Conservation (phyloP, 805 yeast species). For the Wickerhamiella sorbophila region DNA sequence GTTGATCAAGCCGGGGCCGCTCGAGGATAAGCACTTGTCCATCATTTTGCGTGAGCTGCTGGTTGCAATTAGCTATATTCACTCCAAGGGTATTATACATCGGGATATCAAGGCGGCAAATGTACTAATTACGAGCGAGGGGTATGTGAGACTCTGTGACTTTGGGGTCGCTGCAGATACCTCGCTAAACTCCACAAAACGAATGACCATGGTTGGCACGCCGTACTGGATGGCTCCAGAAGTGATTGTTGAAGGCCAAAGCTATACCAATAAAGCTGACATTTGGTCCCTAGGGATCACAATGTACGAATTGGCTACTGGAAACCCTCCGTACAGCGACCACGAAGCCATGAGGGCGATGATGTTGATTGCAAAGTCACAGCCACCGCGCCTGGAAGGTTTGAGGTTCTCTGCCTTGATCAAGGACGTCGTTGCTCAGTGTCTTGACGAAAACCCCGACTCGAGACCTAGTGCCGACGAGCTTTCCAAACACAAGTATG, state of each 20-base stretch:
- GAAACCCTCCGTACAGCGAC: constrained; percentile 94
- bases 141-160: constrained; percentile 83
- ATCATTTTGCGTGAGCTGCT: constrained; percentile 76
- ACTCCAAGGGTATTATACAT: constrained; percentile 81
- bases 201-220: constrained; percentile 79
- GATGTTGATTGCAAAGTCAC: constrained; percentile 81
- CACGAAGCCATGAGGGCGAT: constrained; percentile 90
- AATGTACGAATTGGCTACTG: constrained; percentile 85
- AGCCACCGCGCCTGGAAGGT: constrained; percentile 93
- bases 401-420: constrained; percentile 58
- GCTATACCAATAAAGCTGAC: constrained; percentile 64
- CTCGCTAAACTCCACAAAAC: constrained; percentile 54
- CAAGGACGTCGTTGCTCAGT: constrained; percentile 79
- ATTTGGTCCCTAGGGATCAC: constrained; percentile 97
- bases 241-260: constrained; percentile 31
- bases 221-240: constrained; percentile 47
- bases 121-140: constrained; percentile 75
- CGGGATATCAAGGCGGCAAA: constrained; percentile 96
- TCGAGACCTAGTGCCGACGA: constrained; percentile 84
- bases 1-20: constrained; percentile 65
- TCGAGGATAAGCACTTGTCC: constrained; percentile 73
- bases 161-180: constrained; percentile 97
- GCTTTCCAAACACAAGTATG: constrained; percentile 56
- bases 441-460: constrained; percentile 85
- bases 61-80: constrained; percentile 66